A percentile compares a stretch with the other conserved stretches of the same genome.
phyloP scores from a whole-genome alignment of 2,329 filamentous ascomycete genomes.

The Aureobasidium lini region DNA sequence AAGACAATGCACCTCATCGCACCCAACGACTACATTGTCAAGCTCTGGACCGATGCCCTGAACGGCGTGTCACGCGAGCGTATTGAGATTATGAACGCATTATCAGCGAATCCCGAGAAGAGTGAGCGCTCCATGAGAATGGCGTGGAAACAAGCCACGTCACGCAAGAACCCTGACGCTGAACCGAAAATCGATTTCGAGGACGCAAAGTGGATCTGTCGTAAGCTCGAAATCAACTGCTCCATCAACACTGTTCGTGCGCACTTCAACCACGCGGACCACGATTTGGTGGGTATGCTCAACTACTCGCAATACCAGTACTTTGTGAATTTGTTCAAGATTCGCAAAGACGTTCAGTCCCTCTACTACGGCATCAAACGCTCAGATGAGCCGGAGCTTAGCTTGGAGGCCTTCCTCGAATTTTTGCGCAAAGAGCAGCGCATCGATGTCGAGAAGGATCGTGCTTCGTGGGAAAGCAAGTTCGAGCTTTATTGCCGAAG shows the following conservation, averaged over 20 bases:
- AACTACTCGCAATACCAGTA: slow-evolving; percentile 74
- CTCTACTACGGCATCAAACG: slow-evolving; percentile 57
- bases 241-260: slow-evolving; percentile 64
- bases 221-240: slow-evolving; percentile 85
- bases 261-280: slow-evolving; percentile 68
- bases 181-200: slow-evolving; percentile 68
- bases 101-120: slow-evolving; percentile 68
- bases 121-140: slow-evolving; percentile 63
- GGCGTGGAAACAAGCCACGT: slow-evolving; percentile 74
- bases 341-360: slow-evolving; percentile 69
- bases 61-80: slow-evolving; percentile 78
- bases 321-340: slow-evolving; percentile 77
- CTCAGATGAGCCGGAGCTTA: slow-evolving; percentile 52
- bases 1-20: slow-evolving; percentile 88
- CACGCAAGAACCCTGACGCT: slow-evolving; percentile 52
- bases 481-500: slow-evolving; percentile 59
- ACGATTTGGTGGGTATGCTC: slow-evolving; percentile 56
- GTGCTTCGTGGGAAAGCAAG: slow-evolving; percentile 58
- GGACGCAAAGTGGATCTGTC: slow-evolving; percentile 76
- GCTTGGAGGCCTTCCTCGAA: slow-evolving; percentile 61
- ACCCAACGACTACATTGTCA: slow-evolving; percentile 61
- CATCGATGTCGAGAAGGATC: slow-evolving; percentile 64
- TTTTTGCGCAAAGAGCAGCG: slow-evolving; percentile 70
- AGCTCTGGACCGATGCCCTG: slow-evolving; percentile 76
- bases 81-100: slow-evolving; percentile 80